Percentiles rank a stretch among this genome's conserved stretches.
phyloP scores from a whole-genome alignment of 441 rosid species.

The Corymbia calophylla region DNA sequence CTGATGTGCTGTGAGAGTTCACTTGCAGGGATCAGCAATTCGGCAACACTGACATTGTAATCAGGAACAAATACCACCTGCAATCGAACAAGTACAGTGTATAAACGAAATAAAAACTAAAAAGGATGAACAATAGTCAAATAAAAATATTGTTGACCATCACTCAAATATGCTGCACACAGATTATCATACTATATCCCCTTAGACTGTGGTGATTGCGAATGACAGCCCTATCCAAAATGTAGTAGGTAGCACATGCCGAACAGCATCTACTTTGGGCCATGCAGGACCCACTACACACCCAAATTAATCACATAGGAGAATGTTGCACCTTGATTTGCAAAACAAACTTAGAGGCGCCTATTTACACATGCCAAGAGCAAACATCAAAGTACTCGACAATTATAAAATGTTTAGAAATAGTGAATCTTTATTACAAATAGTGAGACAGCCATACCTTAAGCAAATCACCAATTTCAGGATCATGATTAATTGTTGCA shows the following conservation, averaged over 20 bases:
- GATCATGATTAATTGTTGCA: constrained; percentile 76
- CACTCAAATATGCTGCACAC: not conserved
- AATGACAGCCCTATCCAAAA: not conserved
- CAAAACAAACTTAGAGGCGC: not conserved
- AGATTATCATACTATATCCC: not conserved
- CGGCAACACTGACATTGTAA: constrained; percentile 96
- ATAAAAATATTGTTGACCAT: not conserved
- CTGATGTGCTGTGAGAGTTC: constrained; percentile 99
- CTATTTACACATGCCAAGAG: not conserved
- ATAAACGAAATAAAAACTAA: not conserved
- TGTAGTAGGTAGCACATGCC: not conserved
- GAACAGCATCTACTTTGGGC: not conserved
- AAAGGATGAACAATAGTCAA: not conserved
- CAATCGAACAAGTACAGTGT: not conserved
- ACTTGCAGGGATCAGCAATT: constrained; percentile 92
- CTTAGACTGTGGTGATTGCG: not conserved
- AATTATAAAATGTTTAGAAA: not conserved
- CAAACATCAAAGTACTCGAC: not conserved
- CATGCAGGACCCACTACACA: not conserved
- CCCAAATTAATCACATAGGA: not conserved
- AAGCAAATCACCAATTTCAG: constrained; percentile 83
- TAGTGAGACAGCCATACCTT: constrained; percentile 43
- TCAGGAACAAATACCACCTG: constrained; percentile 93
- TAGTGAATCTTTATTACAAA: not conserved
- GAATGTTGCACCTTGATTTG: not conserved